Base-by-base conservation (phyloP, 139 green algal species). In the Microglena sp. region DNA sequence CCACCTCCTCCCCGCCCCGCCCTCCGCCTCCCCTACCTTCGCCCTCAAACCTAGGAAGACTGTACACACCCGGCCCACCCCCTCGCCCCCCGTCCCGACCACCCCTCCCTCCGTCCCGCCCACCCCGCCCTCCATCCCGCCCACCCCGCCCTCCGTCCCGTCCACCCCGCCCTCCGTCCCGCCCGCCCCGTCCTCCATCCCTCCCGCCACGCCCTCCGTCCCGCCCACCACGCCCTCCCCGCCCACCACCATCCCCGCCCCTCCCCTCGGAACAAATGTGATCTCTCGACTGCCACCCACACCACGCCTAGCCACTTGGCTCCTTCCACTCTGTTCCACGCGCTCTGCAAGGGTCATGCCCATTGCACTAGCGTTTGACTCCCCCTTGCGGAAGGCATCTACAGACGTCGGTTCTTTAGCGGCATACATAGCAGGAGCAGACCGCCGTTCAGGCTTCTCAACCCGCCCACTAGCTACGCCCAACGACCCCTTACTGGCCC, bases 341-440 rank as follows among this genome's bases (percentile, higher is more conserved):
- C 85, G 76, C 18, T 83, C 71, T 21, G 69, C 78, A 60, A 93
- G 64, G 33, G 87, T 82, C 73, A 73, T 46, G 22, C 77, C 73
- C 71, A 75, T 54, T 68, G 74, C 32, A 22, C 30, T 70, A 24
- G 68, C 66, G 27, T 84, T 40, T 0, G 76, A 86, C 67, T 82
- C 75, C 1, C 75, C 36, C 21, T 73, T 60, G 44, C 68, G 65
- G 73, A 90, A 94, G 5, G 86, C 86, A 21, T 73, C 66, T 15
- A 83, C 76, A 15, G 87, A 74, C 5, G 68, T 72, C 1, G 77
- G 72, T 34, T 92, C 84, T 44, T 75, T 77, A 0, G 84, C 86
- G 2, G 71, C 87, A 71, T 82, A 91, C 87, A 94, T 92, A 15
- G 71, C 62, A 0, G 80, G 84, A 46, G 35, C 46, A n/a, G n/a